phyloP scores from a whole-genome alignment of 306 rosid genomes.

The Geum urbanum region DNA sequence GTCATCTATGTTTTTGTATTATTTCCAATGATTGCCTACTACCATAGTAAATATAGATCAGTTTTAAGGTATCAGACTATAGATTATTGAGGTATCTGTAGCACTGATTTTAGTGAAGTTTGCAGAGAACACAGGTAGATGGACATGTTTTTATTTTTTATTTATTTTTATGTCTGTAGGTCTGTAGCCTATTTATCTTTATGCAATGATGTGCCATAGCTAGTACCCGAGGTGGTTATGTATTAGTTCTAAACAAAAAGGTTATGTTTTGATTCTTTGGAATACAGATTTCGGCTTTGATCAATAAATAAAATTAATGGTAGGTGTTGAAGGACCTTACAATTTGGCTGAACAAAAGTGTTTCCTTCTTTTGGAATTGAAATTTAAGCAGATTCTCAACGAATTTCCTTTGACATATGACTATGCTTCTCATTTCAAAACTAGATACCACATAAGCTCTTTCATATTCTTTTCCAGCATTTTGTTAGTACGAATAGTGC shows the following conservation, averaged over 20 bases:
- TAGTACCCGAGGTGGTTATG: not conserved
- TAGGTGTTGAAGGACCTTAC: not conserved
- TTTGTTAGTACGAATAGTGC: not conserved
- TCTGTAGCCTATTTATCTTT: not conserved
- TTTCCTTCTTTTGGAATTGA: not conserved
- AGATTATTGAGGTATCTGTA: not conserved
- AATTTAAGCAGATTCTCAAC: not conserved
- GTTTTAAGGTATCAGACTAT: not conserved
- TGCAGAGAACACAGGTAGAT: not conserved
- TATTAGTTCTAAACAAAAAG: not conserved
- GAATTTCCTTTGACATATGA: not conserved
- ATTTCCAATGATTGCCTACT: not conserved
- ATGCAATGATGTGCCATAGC: not conserved
- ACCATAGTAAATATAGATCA: not conserved
- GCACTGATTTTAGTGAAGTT: not conserved
- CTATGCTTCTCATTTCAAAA: not conserved
- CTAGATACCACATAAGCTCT: not conserved
- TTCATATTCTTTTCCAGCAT: not conserved
- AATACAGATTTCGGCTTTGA: not conserved
- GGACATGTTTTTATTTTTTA: not conserved
- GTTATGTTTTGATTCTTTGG: not conserved
- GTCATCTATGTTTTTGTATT: not conserved
- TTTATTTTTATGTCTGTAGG: too few species aligned
- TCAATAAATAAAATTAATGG: conserved; percentile 1
- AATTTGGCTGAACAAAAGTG: not conserved